Conservation (phyloP, 495 filamentous ascomycete genomes). For the Stereocaulon alpinum region DNA sequence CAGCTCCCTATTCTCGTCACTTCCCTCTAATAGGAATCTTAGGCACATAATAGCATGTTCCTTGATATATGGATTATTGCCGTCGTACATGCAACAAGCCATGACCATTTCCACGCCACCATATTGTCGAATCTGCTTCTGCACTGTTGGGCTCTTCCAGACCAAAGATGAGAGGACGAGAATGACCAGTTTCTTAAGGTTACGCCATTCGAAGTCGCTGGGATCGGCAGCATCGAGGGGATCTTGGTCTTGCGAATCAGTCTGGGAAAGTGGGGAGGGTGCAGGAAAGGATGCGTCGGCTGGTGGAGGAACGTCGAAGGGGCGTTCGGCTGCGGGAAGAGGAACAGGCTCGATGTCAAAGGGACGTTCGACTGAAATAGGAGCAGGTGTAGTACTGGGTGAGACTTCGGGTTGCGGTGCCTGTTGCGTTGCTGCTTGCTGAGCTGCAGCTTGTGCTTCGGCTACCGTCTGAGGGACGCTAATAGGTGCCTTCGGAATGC, state of each 20-base stretch:
- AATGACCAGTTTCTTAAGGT: conserved; percentile 84
- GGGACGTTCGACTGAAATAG: conserved; percentile 46
- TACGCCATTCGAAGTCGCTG: conserved; percentile 83
- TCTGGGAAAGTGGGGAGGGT: conserved; percentile 25
- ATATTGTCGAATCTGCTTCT: conserved; percentile 71
- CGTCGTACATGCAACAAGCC: conserved; percentile 75
- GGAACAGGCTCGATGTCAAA: conserved; percentile 39
- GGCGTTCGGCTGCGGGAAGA: conserved; percentile 46
- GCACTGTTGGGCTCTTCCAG: conserved; percentile 67
- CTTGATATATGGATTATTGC: conserved; percentile 79
- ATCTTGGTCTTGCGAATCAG: conserved; percentile 36
- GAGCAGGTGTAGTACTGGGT: conserved; percentile 22
- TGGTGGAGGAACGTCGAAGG: conserved; percentile 35
- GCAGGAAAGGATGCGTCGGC: conserved; percentile 19
- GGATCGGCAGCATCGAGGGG: conserved; percentile 39
- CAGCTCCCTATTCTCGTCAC: conserved; percentile 64
- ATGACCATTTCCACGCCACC: conserved; percentile 80
- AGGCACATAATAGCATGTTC: conserved; percentile 87
- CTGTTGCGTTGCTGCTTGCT: conserved; percentile 24
- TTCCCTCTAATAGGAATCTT: conserved; percentile 80
- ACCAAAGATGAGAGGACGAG: conserved; percentile 77
- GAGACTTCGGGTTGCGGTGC: not conserved
- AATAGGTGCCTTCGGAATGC: conserved; percentile 63
- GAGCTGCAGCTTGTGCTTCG: conserved; percentile 23
- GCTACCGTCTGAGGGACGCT: conserved; percentile 24